phyloP scores from a whole-genome alignment of 2,329 filamentous ascomycete genomes.

The Fusarium sulawesiense region DNA sequence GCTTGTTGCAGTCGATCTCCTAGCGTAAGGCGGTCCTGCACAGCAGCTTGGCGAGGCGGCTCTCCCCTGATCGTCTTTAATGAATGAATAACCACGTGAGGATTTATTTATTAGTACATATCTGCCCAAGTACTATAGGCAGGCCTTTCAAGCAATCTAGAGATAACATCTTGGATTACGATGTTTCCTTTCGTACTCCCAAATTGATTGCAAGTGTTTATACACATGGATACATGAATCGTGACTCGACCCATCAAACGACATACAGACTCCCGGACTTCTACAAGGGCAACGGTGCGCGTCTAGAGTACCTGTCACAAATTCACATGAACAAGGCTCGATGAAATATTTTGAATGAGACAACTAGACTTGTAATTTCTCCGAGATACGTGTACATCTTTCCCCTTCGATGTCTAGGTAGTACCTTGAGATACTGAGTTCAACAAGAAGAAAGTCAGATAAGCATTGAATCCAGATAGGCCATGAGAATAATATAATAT shows the following conservation, averaged over 20 bases:
- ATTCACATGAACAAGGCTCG: not conserved
- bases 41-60: constrained; percentile 5
- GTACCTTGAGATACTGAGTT: not conserved
- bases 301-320: not conserved
- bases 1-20: constrained; percentile 17
- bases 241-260: not conserved
- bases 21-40: constrained; percentile 1
- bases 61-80: constrained; percentile 2
- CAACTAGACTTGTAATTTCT: not conserved
- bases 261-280: not conserved
- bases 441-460: not conserved
- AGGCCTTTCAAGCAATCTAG: not conserved
- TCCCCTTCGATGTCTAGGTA: not conserved
- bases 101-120: not conserved
- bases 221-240: not conserved
- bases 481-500: not conserved
- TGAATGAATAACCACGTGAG: constrained; percentile 1
- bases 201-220: not conserved
- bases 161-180: not conserved
- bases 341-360: not conserved
- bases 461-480: not conserved
- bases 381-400: not conserved
- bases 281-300: not conserved
- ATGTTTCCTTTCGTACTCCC: not conserved
- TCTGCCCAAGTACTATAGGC: not conserved